Evolutionary conservation across 768 basidiomycete species (phyloP), one percentile per base, ranked within the genome.

Genomic region (Lactarius akahatsu): DNA sequence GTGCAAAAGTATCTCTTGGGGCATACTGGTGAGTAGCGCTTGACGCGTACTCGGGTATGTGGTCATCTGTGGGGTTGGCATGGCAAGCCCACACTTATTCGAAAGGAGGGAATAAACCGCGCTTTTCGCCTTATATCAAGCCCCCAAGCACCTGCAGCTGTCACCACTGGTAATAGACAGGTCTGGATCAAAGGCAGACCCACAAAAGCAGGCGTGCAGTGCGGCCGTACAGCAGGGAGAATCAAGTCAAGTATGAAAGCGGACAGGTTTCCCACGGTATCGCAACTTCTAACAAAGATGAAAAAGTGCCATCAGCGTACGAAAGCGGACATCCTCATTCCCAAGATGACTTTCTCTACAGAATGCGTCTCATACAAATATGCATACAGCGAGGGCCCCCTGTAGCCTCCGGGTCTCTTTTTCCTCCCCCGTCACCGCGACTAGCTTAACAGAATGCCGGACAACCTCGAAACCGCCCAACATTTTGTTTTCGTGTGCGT

Each of bases 401-500:
- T 40, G 28, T 32, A 10, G 62, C 5, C 58, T 40, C 3, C n/a
- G 9, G 30, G 45, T 43, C 32, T 57, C 41, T 34, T 50, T 20
- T 36, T 13, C 56, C 57, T 52, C 30, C 30, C n/a, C 26, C 26
- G 6, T 59, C 61, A 15, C 50, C 11, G 50, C 50, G 50, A 52
- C 57, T 13, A 60, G 43, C 60, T 43, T 23, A n/a, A 28, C 38
- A 54, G 23, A 59, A 82, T 81, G 82, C 71, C 73, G 59, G 80
- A 85, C 75, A 75, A 82, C 57, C 76, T 81, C 64, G 80, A 81
- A 70, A 85, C 85, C 50, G 86, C 88, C 65, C 83, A 87, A 71
- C 83, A 90, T 75, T 91, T 91, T 76, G 90, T 92, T 76, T 90
- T 88, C 78, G 86, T 90, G 82, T 80, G 74, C 63, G 82, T 79